phyloP scores from a whole-genome alignment of 202 grass and related monocot species.

The Musa balbisiana region DNA sequence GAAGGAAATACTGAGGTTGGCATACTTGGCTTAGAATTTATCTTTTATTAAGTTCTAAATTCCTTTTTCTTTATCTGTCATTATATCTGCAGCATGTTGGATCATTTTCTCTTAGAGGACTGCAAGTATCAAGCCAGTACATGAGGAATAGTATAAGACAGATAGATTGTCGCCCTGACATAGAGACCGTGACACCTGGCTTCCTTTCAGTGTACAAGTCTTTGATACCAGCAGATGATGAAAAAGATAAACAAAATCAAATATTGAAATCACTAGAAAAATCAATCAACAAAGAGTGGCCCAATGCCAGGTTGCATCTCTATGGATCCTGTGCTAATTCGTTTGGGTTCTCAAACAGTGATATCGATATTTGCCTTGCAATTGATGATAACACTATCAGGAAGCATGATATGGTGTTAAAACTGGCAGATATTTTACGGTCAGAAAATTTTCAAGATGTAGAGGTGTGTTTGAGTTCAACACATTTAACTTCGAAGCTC shows the following conservation, averaged over 20 bases:
- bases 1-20: not conserved
- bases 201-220: slow-evolving; percentile 38
- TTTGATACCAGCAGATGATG: slow-evolving; percentile 32
- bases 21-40: not conserved
- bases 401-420: slow-evolving; percentile 22
- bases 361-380: slow-evolving; percentile 49
- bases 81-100: not conserved
- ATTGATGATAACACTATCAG: slow-evolving; percentile 12
- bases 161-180: slow-evolving; percentile 36
- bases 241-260: slow-evolving; percentile 33
- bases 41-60: not conserved
- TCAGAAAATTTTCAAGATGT: slow-evolving; percentile 26
- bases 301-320: slow-evolving; percentile 39
- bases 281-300: slow-evolving; percentile 42
- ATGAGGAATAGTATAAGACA: not conserved
- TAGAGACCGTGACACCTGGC: slow-evolving; percentile 19
- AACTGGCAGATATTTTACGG: slow-evolving; percentile 32
- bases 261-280: slow-evolving; percentile 28
- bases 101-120: not conserved
- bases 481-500: not conserved
- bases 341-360: slow-evolving; percentile 36
- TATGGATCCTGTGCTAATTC: slow-evolving; percentile 58
- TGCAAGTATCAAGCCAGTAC: not conserved
- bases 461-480: slow-evolving; percentile 25
- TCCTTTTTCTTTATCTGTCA: not conserved